Base-by-base conservation (phyloP, 2,329 filamentous ascomycete species). In the Exserohilum turcica region DNA sequence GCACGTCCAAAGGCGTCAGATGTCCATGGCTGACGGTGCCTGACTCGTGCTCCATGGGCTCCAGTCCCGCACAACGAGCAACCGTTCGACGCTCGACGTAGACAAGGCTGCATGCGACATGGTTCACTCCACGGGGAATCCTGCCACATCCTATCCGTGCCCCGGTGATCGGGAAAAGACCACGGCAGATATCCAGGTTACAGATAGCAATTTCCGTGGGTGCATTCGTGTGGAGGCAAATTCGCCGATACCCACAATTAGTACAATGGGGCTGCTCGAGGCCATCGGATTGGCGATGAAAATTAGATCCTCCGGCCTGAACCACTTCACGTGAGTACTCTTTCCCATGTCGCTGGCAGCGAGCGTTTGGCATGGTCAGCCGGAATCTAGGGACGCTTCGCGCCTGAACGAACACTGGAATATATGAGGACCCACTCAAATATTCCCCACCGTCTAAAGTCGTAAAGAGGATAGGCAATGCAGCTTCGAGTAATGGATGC, bases 301-400 rank as follows among this genome's bases (percentile, higher is more conserved):
- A 37, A 48, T 52, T 48, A 35, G 40, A 21, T 31, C 36, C 43
- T 31, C 49, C 43, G 43, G 31, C 19, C 24, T 7, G 27, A 37
- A 15, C 38, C n/a, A 37, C 40, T 31, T 38, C 31, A 48, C 40
- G 38, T 52, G 37, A 48, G 49, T 46, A 48, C 31, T 28, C 18
- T n/a, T 3, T n/a, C 27, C 47, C 21, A 32, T 40, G 33, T 42
- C 12, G 18, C 49, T 48, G 24, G 37, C 16, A 47, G 13, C 7
- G 21, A 32, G 9, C n/a, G 24, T 32, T 47, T 39, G 35, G 49
- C 37, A 36, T 29, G 31, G 27, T 48, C 49, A 32, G 38, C 42
- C 49, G 49, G 49, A 42, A 43, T 48, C 49, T 52, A 52, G 49
- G 49, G 49, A 52, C 44, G 49, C 16, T 27, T 52, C 44, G 49